Base-by-base conservation (phyloP, 192 early-diverging fungal species). In the Mortierella alpina region DNA sequence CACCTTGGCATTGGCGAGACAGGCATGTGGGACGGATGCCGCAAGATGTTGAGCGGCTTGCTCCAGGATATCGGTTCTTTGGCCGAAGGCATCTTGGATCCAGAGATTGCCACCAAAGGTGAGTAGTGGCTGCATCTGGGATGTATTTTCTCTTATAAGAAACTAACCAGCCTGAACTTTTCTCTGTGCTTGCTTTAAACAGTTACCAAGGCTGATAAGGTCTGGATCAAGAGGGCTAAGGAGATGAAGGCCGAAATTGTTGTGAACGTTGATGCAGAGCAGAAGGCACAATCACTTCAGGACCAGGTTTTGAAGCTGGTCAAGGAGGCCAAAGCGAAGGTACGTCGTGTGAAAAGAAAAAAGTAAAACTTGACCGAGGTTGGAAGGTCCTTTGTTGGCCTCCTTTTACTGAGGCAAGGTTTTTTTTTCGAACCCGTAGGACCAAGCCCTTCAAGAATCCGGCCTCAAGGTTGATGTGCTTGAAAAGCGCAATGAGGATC, bases 181-280 rank as follows among this genome's bases (percentile, higher is more conserved):
- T 31, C 31, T 31, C 3, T 31, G 31, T 31, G 31, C 1, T 31
- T 31, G 31, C 31, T 49, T 56, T 44, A 40, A 47, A 45, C 54
- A 90, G 86, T 85, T 64, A 42, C 55, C 9, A 84, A 84, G 14
- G 67, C 72, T 7, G 90, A 87, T 50, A 85, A 91, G 60, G 95
- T 96, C 20, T 97, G 97, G 97, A 73, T 91, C 51, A 83, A 84
- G 63, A 86, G 96, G 9, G 93, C 96, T n/a, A 87, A 87, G 54
- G 88, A 91, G 48, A 87, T 96, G 84, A 96, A 96, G 77, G 89
- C 86, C 0, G 91, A 92, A 54, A 92, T 95, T 55, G 85, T 92
- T 52, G 85, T 95, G 23, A 97, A 96, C 82, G 82, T 88, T 14
- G 95, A 96, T 44, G 88, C 94, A 59, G 89, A 95, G 71, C 89